Conservation (phyloP, 2,329 filamentous ascomycete genomes). For the Paraphoma chrysanthemicola region DNA sequence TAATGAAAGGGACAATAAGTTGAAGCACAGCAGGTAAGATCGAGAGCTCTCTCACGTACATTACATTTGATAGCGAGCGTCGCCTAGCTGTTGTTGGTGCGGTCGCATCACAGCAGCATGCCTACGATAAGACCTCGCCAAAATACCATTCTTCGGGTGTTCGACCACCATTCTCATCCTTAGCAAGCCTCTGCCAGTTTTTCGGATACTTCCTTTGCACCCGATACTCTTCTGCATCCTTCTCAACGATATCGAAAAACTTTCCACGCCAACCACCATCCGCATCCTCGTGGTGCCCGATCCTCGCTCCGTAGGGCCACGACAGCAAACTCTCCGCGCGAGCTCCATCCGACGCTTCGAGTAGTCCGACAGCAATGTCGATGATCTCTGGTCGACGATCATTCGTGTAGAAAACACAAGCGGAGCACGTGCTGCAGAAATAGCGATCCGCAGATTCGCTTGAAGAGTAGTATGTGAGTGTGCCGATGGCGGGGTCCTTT, state of each 20-base stretch:
- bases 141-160: not conserved
- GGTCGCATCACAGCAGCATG: not conserved
- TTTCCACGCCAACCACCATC: slow-evolving; percentile 52
- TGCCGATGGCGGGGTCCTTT: slow-evolving; percentile 51
- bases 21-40: too few species aligned
- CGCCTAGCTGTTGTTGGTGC: too few species aligned
- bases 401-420: slow-evolving; percentile 55
- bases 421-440: slow-evolving; percentile 58
- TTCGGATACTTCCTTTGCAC: slow-evolving; percentile 41
- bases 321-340: slow-evolving; percentile 54
- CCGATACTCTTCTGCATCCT: slow-evolving; percentile 49
- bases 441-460: slow-evolving; percentile 56
- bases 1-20: too few species aligned
- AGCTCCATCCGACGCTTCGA: slow-evolving; percentile 55
- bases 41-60: too few species aligned
- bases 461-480: slow-evolving; percentile 53
- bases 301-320: slow-evolving; percentile 50
- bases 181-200: slow-evolving; percentile 36
- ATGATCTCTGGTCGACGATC: slow-evolving; percentile 50
- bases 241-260: slow-evolving; percentile 39
- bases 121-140: not conserved
- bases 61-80: too few species aligned
- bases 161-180: not conserved
- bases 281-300: slow-evolving; percentile 39
- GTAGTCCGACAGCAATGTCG: slow-evolving; percentile 55